Percentiles rank a stretch among this genome's conserved stretches.
Evolutionary conservation across 495 filamentous ascomycete genomes (phyloP).

Genomic region (Trichoderma reesei): DNA sequence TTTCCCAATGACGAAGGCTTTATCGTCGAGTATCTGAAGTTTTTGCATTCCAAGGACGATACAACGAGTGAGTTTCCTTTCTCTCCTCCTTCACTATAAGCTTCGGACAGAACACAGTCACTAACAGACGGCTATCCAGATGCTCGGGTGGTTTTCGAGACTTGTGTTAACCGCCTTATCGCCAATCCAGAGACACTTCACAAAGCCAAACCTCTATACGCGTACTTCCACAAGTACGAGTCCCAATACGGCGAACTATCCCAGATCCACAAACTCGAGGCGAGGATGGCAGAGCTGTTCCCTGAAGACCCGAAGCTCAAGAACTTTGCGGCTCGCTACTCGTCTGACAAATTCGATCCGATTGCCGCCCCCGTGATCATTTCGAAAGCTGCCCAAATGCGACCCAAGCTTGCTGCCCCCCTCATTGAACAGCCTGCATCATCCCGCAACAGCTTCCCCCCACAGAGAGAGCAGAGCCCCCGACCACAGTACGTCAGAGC

Average conservation of each 20-base stretch:
- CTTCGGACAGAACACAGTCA: too few species aligned
- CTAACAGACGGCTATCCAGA: conserved; percentile 40
- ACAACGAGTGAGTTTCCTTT: conserved; percentile 72
- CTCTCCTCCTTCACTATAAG: too few species aligned
- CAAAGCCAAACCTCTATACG: conserved; percentile 75
- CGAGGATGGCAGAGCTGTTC: conserved; percentile 83
- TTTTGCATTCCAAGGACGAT: conserved; percentile 82
- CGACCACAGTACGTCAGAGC: conserved; percentile 39
- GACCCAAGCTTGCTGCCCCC: conserved; percentile 47
- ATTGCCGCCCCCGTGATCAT: conserved; percentile 72
- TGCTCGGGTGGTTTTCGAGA: conserved; percentile 90
- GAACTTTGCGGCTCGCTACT: conserved; percentile 67
- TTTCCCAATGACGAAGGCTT: conserved; percentile 90
- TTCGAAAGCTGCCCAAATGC: conserved; percentile 64
- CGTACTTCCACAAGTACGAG: conserved; percentile 89
- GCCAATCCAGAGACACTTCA: conserved; percentile 58
- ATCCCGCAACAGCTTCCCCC: conserved; percentile 44
- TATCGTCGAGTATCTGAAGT: conserved; percentile 88
- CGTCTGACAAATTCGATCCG: conserved; percentile 48
- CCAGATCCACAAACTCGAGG: conserved; percentile 82
- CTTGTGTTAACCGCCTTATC: conserved; percentile 68
- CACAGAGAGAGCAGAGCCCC: conserved; percentile 32
- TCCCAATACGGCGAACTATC: conserved; percentile 84
- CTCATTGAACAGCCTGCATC: conserved; percentile 42
- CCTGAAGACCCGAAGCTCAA: conserved; percentile 72